Evolutionary conservation across 176 grass and related monocot species (phyloP), one percentile per base, ranked within the genome.

Genomic region (Melocanna baccifera): DNA sequence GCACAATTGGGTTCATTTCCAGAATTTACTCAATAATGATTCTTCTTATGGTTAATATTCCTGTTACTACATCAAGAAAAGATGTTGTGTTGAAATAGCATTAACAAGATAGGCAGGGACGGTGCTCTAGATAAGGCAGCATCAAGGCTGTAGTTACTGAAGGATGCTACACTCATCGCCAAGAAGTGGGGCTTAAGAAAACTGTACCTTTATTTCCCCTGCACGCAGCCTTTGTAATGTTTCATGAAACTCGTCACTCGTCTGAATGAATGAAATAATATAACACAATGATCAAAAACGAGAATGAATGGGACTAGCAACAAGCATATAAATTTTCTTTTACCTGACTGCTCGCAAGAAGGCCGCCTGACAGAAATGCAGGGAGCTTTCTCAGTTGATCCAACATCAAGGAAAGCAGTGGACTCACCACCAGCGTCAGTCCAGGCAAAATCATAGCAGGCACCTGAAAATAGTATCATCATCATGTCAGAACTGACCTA

Each of bases 381-480:
- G 96, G 92, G n/a, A 98, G 91, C 74, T 95, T 98, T 76, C 84
- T 95, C 77, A 98, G 63, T 78, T 98, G 96, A 91, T 98, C 96
- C 30, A 95, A 82, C 96, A 98, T 98, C 86, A 98, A 87, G 22
- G 96, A 94, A 25, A 98, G 81, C 48, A 98, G 76, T 39, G 96
- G 96, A 76, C 96, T 98, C 79, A 98, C 96, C n/a, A 98, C 93
- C 74, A 98, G 75, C 56, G 93, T 98, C 59, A 95, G 26, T 64
- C 96, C 96, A 85, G 91, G 79, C 83, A 98, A 92, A 84, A 98
- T 71, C 81, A 98, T 87, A 87, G 96, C 96, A 64, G 96, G 91
- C 29, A 98, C 53, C 96, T 98, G 83, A 22, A 85, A 63, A 78
- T 43, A 56, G 28, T 48, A 89, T 78, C 11, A 71, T 39, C 9